Evolutionary conservation across 2,329 filamentous ascomycete genomes (phyloP).

Genomic region (Fusarium dlaminii): DNA sequence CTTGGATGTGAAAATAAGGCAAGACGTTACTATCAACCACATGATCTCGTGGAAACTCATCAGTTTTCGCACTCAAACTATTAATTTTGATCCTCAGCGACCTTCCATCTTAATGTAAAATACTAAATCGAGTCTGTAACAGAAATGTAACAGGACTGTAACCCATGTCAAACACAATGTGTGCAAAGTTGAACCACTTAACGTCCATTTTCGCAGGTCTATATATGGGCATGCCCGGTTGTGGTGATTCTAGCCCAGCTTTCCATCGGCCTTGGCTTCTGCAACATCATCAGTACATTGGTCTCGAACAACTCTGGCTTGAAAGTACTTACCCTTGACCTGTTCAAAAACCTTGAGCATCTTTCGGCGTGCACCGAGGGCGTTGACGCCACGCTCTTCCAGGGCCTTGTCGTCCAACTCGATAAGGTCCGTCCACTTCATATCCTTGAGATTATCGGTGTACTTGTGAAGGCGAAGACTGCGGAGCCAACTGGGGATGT

Average conservation of each 20-base stretch:
- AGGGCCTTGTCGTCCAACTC: slow-evolving; percentile 93
- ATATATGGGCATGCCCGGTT: slow-evolving; percentile 15
- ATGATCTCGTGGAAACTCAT: slow-evolving; percentile 19
- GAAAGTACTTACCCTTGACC: slow-evolving; percentile 72
- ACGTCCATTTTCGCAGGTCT: slow-evolving; percentile 9
- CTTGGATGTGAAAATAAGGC: not conserved
- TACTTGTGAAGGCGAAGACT: slow-evolving; percentile 98
- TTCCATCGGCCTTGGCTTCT: slow-evolving; percentile 80
- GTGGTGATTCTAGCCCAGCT: slow-evolving; percentile 59
- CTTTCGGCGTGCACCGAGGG: slow-evolving; percentile 92
- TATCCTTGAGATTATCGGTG: slow-evolving; percentile 96
- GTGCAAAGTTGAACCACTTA: slow-evolving; percentile 3
- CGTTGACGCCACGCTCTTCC: slow-evolving; percentile 93
- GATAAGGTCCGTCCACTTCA: slow-evolving; percentile 94
- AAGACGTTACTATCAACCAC: slow-evolving; percentile 26
- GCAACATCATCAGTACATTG: slow-evolving; percentile 32
- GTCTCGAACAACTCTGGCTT: not conserved
- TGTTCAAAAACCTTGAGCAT: slow-evolving; percentile 99
- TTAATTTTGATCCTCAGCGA: slow-evolving; percentile 19
- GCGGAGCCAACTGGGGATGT: slow-evolving; percentile 95
- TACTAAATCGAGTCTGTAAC: slow-evolving; percentile 3
- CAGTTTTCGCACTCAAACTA: slow-evolving; percentile 11
- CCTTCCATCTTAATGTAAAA: not conserved
- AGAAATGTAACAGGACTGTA: slow-evolving; percentile 9
- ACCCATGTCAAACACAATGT: not conserved